phyloP scores from a whole-genome alignment of 2,329 filamentous ascomycete species.

The Cytospora piceicola region DNA sequence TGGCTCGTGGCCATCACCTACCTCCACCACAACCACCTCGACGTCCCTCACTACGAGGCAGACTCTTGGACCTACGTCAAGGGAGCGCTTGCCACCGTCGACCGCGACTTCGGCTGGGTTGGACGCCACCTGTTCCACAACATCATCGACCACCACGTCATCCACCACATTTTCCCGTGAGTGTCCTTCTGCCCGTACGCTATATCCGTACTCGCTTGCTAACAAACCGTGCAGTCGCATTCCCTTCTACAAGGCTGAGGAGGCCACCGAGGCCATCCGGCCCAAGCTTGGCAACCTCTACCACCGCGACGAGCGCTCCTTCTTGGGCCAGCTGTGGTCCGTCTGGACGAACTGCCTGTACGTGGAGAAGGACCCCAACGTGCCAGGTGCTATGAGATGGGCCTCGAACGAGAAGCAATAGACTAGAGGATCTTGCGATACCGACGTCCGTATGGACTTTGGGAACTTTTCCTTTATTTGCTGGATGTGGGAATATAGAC shows the following conservation, averaged over 20 bases:
- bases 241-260: conserved; percentile 63
- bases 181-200: conserved; percentile 29
- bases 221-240: conserved; percentile 46
- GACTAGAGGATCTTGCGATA: not conserved
- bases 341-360: conserved; percentile 53
- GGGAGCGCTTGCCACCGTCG: conserved; percentile 65
- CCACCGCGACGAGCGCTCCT: conserved; percentile 48
- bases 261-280: conserved; percentile 61
- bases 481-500: not conserved
- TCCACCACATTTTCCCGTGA: conserved; percentile 65
- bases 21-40: conserved; percentile 71
- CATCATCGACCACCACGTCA: conserved; percentile 67
- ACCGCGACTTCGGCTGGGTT: conserved; percentile 67
- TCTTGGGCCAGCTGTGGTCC: conserved; percentile 50
- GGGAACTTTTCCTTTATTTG: not conserved
- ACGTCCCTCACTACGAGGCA: conserved; percentile 61
- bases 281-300: conserved; percentile 61
- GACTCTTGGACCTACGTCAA: conserved; percentile 65
- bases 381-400: conserved; percentile 44
- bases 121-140: conserved; percentile 68
- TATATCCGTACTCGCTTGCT: not conserved
- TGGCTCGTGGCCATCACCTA: conserved; percentile 77
- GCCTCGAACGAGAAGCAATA: conserved; percentile 35
- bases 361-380: conserved; percentile 46
- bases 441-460: conserved; percentile 3